Percentiles rank a stretch among this genome's conserved stretches.
phyloP scores from a whole-genome alignment of 768 basidiomycete species.

The Amanita rubescens region DNA sequence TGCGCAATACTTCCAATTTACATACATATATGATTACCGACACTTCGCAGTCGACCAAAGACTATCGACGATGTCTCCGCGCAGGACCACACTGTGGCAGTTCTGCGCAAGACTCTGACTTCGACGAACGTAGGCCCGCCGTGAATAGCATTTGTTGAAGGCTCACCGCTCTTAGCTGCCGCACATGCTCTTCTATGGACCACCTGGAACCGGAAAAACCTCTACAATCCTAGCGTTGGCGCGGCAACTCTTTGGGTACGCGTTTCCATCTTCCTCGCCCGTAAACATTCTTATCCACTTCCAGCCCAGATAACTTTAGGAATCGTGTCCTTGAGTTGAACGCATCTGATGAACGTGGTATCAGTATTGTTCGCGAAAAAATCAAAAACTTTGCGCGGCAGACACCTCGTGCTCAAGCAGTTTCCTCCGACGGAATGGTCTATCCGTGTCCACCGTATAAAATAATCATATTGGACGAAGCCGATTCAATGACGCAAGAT shows the following conservation, averaged over 20 bases:
- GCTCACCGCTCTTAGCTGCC: slow-evolving; percentile 60
- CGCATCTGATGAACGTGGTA: slow-evolving; percentile 98
- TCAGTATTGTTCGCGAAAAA: slow-evolving; percentile 94
- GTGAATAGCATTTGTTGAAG: neutral
- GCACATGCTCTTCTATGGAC: slow-evolving; percentile 99
- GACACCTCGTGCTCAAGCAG: slow-evolving; percentile 73
- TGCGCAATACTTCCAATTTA: slow-evolving; percentile 26
- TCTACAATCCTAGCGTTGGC: slow-evolving; percentile 94
- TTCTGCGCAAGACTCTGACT: slow-evolving; percentile 82
- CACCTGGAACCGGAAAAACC: slow-evolving; percentile 98
- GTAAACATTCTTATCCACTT: neutral
- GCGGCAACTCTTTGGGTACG: slow-evolving; percentile 90
- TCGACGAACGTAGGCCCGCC: slow-evolving; percentile 73
- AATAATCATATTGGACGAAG: slow-evolving; percentile 97
- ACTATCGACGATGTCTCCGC: slow-evolving; percentile 98
- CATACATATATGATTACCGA: slow-evolving; percentile 5
- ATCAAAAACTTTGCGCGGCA: slow-evolving; percentile 97
- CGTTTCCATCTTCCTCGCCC: neutral
- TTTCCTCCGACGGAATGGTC: slow-evolving; percentile 67
- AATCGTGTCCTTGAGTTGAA: slow-evolving; percentile 94
- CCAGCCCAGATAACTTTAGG: slow-evolving; percentile 88
- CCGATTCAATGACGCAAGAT: slow-evolving; percentile 99
- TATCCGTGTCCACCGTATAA: slow-evolving; percentile 99
- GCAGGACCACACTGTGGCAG: slow-evolving; percentile 93
- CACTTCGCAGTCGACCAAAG: slow-evolving; percentile 70